Base-by-base conservation (phyloP, 768 basidiomycete genomes). In the Boletus eberwhitei region DNA sequence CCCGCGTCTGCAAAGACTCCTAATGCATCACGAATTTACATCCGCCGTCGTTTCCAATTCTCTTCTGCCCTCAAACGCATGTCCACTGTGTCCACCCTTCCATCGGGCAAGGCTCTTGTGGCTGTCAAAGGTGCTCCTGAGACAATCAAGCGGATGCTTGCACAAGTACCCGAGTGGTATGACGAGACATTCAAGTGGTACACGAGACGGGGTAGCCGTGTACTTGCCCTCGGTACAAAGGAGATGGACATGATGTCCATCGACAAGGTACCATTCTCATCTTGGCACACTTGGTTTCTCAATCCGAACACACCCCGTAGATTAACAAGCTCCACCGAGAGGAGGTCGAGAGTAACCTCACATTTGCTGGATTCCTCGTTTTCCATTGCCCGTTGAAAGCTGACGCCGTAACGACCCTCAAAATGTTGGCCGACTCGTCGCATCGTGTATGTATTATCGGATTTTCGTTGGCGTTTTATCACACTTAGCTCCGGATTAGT, bases 41-140 rank as follows among this genome's bases (percentile, higher is more conserved):
- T 99, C 62, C 85, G 90, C 38, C 84, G 97, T 21, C 88, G 96
- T 16, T 98, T 94, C 82, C 97, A 98, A 63, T 99, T 99, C 76
- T 97, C 94, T 19, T 97, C 94, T 2, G 91, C 94, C 1, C 79
- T 99, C 45, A 99, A 99, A 73, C 84, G 97, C 59, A 99, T 99
- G 97, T 93, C 92, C 2, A 98, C 95, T 1, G 76, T 99, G 24
- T 82, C 85, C 8, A 82, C 83, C 2, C 75, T 81, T 37, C 78
- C 88, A 6, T 83, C 82, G 12, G 83, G 84, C 16, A 81, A 77
- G 53, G 76, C 80, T 4, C 60, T 91, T 8, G 81, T 80, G 5
- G 80, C 94, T 2, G 93, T 97, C 52, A 99, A 98, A 73, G 97
- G 97, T 47, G 97, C 97, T 0, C 97, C 97, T 0, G 97, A 99